A percentile compares a stretch with the other conserved stretches of the same genome.
Conservation (phyloP, 2,329 filamentous ascomycete genomes). For the Aspergillus sp. region DNA sequence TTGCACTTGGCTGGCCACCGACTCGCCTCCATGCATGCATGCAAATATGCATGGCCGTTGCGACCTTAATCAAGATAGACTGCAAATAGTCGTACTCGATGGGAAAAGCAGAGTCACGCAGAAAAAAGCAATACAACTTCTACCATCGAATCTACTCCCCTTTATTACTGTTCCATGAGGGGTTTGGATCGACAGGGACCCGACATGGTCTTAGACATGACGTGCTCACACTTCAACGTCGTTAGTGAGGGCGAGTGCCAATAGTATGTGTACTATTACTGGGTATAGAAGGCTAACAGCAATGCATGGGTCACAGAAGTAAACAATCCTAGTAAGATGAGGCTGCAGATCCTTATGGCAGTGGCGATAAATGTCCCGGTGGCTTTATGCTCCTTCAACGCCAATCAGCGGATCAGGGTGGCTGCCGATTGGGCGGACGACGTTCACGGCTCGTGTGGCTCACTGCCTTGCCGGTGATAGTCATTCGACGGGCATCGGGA, state of each 20-base stretch:
- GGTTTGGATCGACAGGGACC: neutral
- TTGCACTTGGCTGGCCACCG: neutral
- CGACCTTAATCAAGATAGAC: neutral
- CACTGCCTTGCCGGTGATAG: neutral
- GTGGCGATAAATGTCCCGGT: constrained; percentile 4
- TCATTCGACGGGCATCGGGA: neutral
- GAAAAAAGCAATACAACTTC: neutral
- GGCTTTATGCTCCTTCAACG: neutral
- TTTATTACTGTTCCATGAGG: neutral
- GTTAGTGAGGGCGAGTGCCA: neutral
- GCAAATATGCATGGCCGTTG: neutral
- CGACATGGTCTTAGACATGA: neutral
- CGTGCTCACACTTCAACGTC: neutral
- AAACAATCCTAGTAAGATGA: constrained; percentile 2
- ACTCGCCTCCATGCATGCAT: neutral
- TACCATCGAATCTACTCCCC: neutral
- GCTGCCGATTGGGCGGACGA: neutral
- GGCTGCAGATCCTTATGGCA: constrained; percentile 14
- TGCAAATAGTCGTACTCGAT: neutral
- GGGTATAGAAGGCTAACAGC: neutral
- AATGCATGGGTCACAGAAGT: neutral
- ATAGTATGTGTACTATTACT: neutral
- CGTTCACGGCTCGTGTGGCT: neutral
- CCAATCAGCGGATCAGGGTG: constrained; percentile 1
- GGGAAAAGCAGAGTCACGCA: neutral